Base-by-base conservation (phyloP, 169 alveolate genomes). In the Cryptosporidium viatorum region DNA sequence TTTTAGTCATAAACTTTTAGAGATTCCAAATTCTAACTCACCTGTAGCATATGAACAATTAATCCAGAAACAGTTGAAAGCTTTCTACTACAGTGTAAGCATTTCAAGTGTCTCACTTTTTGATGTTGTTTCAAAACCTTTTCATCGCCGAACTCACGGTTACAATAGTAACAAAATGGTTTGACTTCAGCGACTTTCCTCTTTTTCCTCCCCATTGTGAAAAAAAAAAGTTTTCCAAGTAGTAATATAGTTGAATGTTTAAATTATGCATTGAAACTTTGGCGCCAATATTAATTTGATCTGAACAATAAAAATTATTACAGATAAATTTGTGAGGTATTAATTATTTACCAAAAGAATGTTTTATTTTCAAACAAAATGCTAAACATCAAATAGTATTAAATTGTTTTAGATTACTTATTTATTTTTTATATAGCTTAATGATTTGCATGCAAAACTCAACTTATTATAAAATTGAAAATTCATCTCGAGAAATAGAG, bases 151-250 rank as follows among this genome's bases (percentile, higher is more conserved):
- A 98, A 98, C 91, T 97, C 99, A 75, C 99, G 94, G 84, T 96
- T 98, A 86, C 99, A 98, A 92, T 97, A 98, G 87, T 97, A 98
- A 93, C 99, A 98, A 93, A 98, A 98, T 23, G 99, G 99, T 93
- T 97, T 96, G 74, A 97, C 85, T 45, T 94, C 95, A 50, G 94
- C 94, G 69, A 94, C 95, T 91, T 97, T 96, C 67, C 98, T 93
- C 67, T 98, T 98, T 95, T 97, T 97, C 85, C 99, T 92, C 18
- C 99, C 99, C 99, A 96, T 97, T 60, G 1, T 62, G 31, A 10
- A 48, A 60, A n/a, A 62, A 21, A 62, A 21, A 59, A 55, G 67
- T 55, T 26, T 41, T 35, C 7, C 7, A 21, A 23, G 65, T 4
- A 7, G 29, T 55, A 26, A 21, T 8, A 55, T 55, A 23, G 16